These are phyloP conservation scores for Penicillium palitans DNA, from an alignment of 2,329 filamentous ascomycete genomes.

Conservation along the genomic window DNA sequence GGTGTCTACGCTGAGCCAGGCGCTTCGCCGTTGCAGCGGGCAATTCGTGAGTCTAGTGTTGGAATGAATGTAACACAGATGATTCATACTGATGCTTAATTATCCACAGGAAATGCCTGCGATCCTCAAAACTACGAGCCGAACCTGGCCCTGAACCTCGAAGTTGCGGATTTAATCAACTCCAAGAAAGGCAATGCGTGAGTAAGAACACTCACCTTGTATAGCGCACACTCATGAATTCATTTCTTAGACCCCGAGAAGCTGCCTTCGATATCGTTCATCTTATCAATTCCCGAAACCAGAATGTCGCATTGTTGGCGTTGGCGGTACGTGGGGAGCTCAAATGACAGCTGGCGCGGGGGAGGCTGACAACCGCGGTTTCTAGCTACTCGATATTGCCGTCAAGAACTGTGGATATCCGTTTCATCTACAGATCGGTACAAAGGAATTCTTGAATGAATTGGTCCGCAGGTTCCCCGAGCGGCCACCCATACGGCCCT, in stretches of 20 bases:
- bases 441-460: slow-evolving; percentile 98
- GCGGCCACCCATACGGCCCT: slow-evolving; percentile 80
- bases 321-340: slow-evolving; percentile 58
- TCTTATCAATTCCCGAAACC: slow-evolving; percentile 95
- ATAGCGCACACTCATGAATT: slow-evolving; percentile 27
- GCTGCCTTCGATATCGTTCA: slow-evolving; percentile 89
- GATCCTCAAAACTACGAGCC: slow-evolving; percentile 97
- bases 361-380: slow-evolving; percentile 13
- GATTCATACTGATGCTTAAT: slow-evolving; percentile 18
- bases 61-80: background rate
- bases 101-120: slow-evolving; percentile 72
- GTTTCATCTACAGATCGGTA: slow-evolving; percentile 97
- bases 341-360: slow-evolving; percentile 15
- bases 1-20: slow-evolving; percentile 75
- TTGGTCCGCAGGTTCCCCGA: slow-evolving; percentile 95
- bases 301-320: slow-evolving; percentile 88
- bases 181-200: slow-evolving; percentile 90
- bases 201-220: slow-evolving; percentile 29
- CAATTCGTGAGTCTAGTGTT: slow-evolving; percentile 63
- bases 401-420: slow-evolving; percentile 99
- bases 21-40: slow-evolving; percentile 86
- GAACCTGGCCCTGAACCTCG: slow-evolving; percentile 92
- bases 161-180: slow-evolving; percentile 95
- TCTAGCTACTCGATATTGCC: slow-evolving; percentile 89
- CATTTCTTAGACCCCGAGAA: slow-evolving; percentile 69